phyloP scores from a whole-genome alignment of 768 basidiomycete genomes.

The Pleurotus tuber-regium region DNA sequence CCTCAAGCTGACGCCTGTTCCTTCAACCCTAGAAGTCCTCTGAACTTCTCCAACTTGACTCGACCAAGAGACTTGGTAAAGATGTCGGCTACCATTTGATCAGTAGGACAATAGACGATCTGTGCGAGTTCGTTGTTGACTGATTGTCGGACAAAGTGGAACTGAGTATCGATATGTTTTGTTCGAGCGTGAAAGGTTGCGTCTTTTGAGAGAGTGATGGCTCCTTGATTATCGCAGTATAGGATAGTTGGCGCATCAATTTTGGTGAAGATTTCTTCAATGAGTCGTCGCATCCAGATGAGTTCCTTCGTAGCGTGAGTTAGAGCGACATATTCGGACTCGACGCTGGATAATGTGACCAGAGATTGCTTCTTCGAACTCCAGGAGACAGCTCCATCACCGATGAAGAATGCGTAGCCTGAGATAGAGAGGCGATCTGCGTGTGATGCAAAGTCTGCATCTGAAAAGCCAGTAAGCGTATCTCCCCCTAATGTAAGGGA shows the following conservation, averaged over 20 bases:
- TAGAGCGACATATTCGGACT: constrained; percentile 17
- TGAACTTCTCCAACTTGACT: background rate
- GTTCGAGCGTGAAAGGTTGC: constrained; percentile 22
- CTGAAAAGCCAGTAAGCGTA: no score
- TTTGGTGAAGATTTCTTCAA: constrained; percentile 17
- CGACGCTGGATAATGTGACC: constrained; percentile 16
- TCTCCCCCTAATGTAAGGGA: constrained; percentile 15
- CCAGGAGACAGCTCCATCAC: no score
- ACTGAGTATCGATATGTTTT: constrained; percentile 29
- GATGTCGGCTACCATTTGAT: constrained; percentile 24
- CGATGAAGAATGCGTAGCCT: no score
- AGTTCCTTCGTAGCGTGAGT: constrained; percentile 16
- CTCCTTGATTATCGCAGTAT: no score
- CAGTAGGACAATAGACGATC: constrained; percentile 7
- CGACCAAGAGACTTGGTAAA: constrained; percentile 18
- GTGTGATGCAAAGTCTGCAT: no score
- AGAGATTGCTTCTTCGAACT: no score
- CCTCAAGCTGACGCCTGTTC: background rate
- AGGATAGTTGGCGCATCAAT: no score
- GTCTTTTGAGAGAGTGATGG: no score
- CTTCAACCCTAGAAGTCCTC: background rate
- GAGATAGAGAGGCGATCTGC: no score
- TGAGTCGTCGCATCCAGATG: constrained; percentile 25
- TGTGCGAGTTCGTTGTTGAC: constrained; percentile 6
- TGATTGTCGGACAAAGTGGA: constrained; percentile 21